phyloP scores from a whole-genome alignment of 2,329 filamentous ascomycete species.

The Cladosporium sp. region DNA sequence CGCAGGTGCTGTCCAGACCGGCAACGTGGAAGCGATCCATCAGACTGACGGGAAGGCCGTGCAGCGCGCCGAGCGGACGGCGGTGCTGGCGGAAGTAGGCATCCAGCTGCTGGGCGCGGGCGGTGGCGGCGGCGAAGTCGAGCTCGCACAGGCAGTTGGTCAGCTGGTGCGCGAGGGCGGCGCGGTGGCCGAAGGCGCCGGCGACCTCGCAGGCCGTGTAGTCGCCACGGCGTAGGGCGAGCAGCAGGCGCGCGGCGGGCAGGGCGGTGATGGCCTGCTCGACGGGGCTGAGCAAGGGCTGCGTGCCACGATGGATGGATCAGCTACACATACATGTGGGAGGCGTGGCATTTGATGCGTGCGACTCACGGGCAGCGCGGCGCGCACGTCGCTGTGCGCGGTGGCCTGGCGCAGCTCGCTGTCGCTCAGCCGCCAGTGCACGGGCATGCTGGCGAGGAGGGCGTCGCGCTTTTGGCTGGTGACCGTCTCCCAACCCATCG shows the following conservation, averaged over 20 bases:
- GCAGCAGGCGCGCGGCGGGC: slow-evolving; percentile 4
- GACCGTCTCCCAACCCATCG: background rate
- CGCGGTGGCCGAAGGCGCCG: slow-evolving; percentile 13
- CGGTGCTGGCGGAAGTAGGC: slow-evolving; percentile 10
- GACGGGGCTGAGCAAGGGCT: background rate
- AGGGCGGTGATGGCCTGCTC: slow-evolving; percentile 9
- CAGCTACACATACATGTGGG: background rate
- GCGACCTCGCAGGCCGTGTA: slow-evolving; percentile 13
- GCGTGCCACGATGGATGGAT: background rate
- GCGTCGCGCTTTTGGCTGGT: background rate
- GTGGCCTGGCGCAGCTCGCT: background rate
- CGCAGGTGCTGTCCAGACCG: slow-evolving; percentile 17
- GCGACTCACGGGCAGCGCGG: background rate
- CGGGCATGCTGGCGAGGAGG: background rate
- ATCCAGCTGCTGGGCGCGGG: slow-evolving; percentile 13
- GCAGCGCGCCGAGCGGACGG: slow-evolving; percentile 13
- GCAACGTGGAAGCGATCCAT: slow-evolving; percentile 16
- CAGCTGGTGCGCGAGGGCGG: slow-evolving; percentile 14
- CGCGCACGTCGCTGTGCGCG: background rate
- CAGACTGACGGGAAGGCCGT: slow-evolving; percentile 18
- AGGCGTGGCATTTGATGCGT: background rate
- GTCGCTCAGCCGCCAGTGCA: background rate
- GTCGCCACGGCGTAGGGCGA: slow-evolving; percentile 6
- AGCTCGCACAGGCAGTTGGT: slow-evolving; percentile 14
- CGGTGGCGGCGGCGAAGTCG: slow-evolving; percentile 6